Evolutionary conservation across 805 yeast species (phyloP), one percentile per base, ranked within the genome.

Genomic region (Wickerhamomyces ciferrii): DNA sequence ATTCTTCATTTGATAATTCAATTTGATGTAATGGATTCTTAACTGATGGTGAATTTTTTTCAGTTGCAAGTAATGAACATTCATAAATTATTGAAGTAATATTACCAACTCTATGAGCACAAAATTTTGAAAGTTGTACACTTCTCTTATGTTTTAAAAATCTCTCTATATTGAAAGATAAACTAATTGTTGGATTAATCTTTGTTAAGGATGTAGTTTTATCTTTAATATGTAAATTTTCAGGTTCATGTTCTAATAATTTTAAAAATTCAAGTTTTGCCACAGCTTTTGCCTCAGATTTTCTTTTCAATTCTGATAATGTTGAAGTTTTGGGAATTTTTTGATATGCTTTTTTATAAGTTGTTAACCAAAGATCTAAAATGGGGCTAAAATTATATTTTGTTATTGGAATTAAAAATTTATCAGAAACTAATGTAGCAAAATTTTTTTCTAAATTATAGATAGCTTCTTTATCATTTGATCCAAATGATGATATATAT

Each of bases 81-180:
- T 71, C 70, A 60, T 87, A 92, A 11, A 94, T 73, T 39, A 71
- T 64, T 0, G 94, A 73, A 0, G 95, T 72, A 2, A 85, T 63
- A 7, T 73, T 65, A 3, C 98, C 98, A 29, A 90, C 65, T 45
- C 88, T 74, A 41, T 84, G 83, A 27, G 74, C 70, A 14, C 84
- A 85, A 43, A 85, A 72, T 31, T 78, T 77, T 1, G 71, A 78
- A 15, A 94, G 70, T 53, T 85, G 85, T 40, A 69, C 62, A 11
- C 85, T 74, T 53, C 97, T 75, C 56, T 83, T 72, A 31, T 76
- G 66, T 58, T 88, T 84, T 43, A 86, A 72, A 54, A 77, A 90
- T 53, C 94, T 71, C 29, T 78, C 75, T 43, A 86, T 69, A 56
- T 81, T 84, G 57, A 89, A 70, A 0, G 83, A 70, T 23, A 89